These are phyloP conservation scores for Geotrichum reessii DNA, from an alignment of 1,139 yeast genomes.

Conservation along the genomic window DNA sequence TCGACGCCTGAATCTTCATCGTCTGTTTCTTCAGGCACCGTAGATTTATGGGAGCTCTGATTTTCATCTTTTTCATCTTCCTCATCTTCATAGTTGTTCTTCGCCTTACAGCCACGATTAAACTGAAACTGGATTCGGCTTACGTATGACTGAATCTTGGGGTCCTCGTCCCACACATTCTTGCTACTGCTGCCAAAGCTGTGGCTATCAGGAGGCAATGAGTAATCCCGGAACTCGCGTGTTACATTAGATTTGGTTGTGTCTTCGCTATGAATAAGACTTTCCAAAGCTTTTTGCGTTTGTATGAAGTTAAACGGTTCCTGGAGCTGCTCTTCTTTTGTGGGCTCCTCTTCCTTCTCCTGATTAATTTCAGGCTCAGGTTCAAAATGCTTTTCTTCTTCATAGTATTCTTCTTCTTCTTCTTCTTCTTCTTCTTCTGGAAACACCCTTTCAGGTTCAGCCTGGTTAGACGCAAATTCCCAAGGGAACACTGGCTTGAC, in stretches of 20 bases:
- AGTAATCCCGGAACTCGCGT: slow-evolving; percentile 17
- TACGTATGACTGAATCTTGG: slow-evolving; percentile 19
- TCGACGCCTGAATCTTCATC: neutral
- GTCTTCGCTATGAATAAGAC: neutral
- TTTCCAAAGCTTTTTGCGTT: slow-evolving; percentile 3
- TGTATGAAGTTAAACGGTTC: slow-evolving; percentile 10
- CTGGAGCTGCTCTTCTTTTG: slow-evolving; percentile 13
- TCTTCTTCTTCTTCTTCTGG: slow-evolving; percentile 21
- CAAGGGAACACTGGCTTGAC: slow-evolving; percentile 19
- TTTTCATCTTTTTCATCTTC: slow-evolving; percentile 1
- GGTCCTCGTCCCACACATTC: slow-evolving; percentile 24
- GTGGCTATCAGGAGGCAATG: slow-evolving; percentile 2
- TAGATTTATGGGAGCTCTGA: neutral
- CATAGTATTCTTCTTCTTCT: slow-evolving; percentile 7
- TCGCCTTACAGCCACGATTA: neutral
- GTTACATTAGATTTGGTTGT: neutral
- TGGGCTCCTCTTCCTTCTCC: slow-evolving; percentile 9
- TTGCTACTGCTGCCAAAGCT: neutral
- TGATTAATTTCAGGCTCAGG: neutral
- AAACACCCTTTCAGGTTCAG: slow-evolving; percentile 21
- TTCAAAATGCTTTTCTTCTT: neutral
- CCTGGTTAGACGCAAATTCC: slow-evolving; percentile 7
- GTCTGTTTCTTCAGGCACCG: neutral
- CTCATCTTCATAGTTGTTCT: slow-evolving; percentile 6
- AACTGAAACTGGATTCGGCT: neutral